Evolutionary conservation across 148 eudicot genomes (phyloP).

Genomic region (Gaultheria prostrata): DNA sequence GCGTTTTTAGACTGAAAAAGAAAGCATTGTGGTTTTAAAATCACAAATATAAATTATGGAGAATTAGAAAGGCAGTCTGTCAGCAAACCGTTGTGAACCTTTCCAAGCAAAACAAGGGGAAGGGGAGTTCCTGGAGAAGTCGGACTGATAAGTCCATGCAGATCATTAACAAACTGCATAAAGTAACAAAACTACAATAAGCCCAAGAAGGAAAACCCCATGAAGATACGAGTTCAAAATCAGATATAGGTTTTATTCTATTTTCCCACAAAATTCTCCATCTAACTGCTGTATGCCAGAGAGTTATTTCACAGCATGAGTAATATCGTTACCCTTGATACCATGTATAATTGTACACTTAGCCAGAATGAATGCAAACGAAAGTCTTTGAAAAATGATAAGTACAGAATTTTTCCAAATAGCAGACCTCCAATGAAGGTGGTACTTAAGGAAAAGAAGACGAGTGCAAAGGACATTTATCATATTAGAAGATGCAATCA

Average conservation of each 20-base stretch:
- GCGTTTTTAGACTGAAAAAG: constrained; percentile 86
- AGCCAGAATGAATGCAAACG: neutral
- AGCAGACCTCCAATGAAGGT: neutral
- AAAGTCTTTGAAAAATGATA: neutral
- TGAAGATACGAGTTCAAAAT: neutral
- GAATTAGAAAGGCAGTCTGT: neutral
- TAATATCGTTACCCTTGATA: neutral
- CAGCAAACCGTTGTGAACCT: constrained; percentile 45
- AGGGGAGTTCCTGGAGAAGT: constrained; percentile 83
- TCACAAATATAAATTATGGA: neutral
- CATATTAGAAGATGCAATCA: neutral
- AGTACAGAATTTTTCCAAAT: neutral
- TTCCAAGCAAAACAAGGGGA: constrained; percentile 79
- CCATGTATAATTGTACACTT: no score
- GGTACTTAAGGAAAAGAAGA: neutral
- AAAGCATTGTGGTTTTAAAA: constrained; percentile 17
- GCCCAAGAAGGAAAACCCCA: neutral
- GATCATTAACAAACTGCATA: constrained; percentile 89
- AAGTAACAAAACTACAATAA: neutral
- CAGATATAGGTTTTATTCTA: neutral
- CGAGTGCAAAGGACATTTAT: neutral
- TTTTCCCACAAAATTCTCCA: constrained; percentile 6
- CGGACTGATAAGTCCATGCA: constrained; percentile 91
- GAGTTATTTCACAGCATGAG: neutral
- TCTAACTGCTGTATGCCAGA: constrained; percentile 2